Percentiles rank a stretch among this genome's conserved stretches.
Evolutionary conservation across 345 rosid species (phyloP).

Genomic region (Sonneratia caseolaris): DNA sequence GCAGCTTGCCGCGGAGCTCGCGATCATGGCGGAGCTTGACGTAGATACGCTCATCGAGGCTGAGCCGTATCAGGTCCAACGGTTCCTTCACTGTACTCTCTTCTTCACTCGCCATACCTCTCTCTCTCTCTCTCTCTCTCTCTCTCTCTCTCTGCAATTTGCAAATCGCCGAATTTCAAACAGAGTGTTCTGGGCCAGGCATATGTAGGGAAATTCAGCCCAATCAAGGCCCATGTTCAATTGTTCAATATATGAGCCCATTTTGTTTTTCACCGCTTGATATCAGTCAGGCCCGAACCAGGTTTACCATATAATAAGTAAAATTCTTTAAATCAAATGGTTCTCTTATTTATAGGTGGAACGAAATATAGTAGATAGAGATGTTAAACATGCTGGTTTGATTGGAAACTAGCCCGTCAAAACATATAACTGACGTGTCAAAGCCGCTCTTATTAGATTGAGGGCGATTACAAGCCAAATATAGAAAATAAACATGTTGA

Average conservation of each 20-base stretch:
- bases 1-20: slow-evolving; percentile 99
- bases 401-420: too few species aligned
- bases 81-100: slow-evolving; percentile 99
- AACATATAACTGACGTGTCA: too few species aligned
- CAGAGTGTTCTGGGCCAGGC: not conserved
- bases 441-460: too few species aligned
- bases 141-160: not conserved
- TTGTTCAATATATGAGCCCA: not conserved
- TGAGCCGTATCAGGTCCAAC: slow-evolving; percentile 87
- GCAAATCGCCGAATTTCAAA: not conserved
- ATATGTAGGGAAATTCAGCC: not conserved
- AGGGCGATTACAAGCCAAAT: too few species aligned
- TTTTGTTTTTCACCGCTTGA: too few species aligned
- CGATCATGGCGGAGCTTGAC: slow-evolving; percentile 99
- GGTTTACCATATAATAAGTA: too few species aligned
- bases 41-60: slow-evolving; percentile 97
- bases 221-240: not conserved
- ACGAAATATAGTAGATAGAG: too few species aligned
- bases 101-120: slow-evolving; percentile 75
- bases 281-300: too few species aligned
- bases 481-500: too few species aligned
- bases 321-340: too few species aligned
- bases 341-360: too few species aligned
- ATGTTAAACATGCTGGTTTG: too few species aligned
- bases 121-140: not conserved